Base-by-base conservation (phyloP, 2,329 filamentous ascomycete species). In the Trichoderma breve region DNA sequence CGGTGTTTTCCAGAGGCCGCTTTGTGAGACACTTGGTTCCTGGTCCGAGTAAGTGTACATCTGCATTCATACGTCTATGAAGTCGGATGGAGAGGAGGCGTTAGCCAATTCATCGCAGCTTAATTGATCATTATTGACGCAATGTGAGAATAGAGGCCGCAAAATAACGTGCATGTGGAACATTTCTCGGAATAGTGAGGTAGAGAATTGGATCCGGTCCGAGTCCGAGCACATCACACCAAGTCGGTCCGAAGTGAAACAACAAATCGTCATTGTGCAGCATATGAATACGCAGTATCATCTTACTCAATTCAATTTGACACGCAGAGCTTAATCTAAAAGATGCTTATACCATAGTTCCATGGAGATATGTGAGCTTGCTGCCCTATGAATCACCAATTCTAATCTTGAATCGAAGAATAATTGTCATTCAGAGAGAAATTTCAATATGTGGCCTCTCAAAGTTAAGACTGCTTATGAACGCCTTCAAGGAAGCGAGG, bases 211-310 rank as follows among this genome's bases (percentile, higher is more conserved):
- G 18, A 4, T 43, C 39, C 39, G 39, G 39, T 43, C 39, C 39
- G 39, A 43, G 39, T n/a, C 39, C 39, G 39, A 43, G 18, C 18
- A 43, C 39, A 43, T 43, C 39, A 43, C 39, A 43, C 39, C 39
- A 43, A 9, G 39, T 43, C 39, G 39, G 39, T 43, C 39, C 39
- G 39, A 43, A 9, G 39, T 43, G 39, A 43, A 43, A 43, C 39
- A 43, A 43, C 15, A 43, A 43, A 2, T 43, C 39, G 2, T 43
- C 39, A 43, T 43, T 43, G 15, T n/a, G 15, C 39, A 43, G 39
- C 39, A 43, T 2, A 43, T 0, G 3, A 43, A 3, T 0, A 2
- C 15, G n/a, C 3, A n/a, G 2, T 1, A 9, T 43, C 4, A n/a
- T 1, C 6, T 43, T 43, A 2, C 7, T n/a, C 15, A n/a, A n/a